Base-by-base conservation (phyloP, 108 stramenopile genomes). In the Nannochloropsis salina region DNA sequence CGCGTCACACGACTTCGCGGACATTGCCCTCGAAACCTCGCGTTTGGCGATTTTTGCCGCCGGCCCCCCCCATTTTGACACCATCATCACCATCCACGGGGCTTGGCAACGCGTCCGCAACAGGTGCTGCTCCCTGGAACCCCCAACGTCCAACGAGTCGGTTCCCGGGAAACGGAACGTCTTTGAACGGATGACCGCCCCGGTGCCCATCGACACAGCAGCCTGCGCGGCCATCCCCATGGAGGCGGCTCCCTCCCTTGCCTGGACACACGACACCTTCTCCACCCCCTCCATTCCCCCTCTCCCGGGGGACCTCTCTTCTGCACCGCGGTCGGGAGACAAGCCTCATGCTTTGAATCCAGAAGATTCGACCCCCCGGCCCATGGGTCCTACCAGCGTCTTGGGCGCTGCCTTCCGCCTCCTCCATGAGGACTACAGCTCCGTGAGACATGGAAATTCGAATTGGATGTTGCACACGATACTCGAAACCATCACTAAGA, bases 401-500 rank as follows among this genome's bases (percentile, higher is more conserved):
- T 74, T 74, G 61, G 61, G n/a, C 15, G 61, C 15, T 15, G 61
- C 61, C n/a, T 15, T n/a, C n/a, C 61, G 61, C 61, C n/a, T 74
- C 20, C 61, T 74, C 20, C 61, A 74, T n/a, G 61, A 74, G 61
- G 61, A 74, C 61, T 74, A 74, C n/a, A 74, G 61, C 61, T n/a
- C 15, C 61, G 61, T 74, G 20, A 74, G 61, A 6, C 61, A 74
- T 74, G 61, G 61, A n/a, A 74, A 74, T n/a, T 74, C 61, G 61
- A 74, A 74, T 74, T 74, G 61, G 61, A 74, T 74, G 61, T n/a
- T 74, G 61, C 61, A 74, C n/a, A n/a, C 61, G 20, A 74, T 74
- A n/a, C 20, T 74, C 4, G 61, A 74, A n/a, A 74, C 61, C 8
- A 74, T n/a, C 20, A 74, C 61, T n/a, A 74, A 74, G 61, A 74